phyloP scores from a whole-genome alignment of 345 rosid genomes.

The Gossypium mustelinum region DNA sequence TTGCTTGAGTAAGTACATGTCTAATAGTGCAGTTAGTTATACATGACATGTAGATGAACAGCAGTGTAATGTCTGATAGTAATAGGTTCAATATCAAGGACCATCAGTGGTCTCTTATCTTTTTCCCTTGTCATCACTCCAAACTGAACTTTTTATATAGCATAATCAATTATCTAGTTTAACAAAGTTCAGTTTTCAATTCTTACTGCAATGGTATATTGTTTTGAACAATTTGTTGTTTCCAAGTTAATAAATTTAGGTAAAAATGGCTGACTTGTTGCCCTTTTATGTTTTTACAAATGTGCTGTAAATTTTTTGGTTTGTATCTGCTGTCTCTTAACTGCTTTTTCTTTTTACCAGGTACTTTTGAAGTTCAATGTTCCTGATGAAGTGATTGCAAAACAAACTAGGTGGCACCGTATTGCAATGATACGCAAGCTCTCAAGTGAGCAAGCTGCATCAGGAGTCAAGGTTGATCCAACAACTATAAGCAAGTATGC shows the following conservation, averaged over 20 bases:
- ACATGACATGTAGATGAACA: neutral
- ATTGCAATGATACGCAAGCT: slow-evolving; percentile 98
- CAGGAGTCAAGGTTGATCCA: slow-evolving; percentile 94
- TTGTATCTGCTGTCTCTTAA: neutral
- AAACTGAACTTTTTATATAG: neutral
- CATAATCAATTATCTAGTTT: neutral
- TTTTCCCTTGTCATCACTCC: neutral
- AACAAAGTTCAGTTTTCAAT: neutral
- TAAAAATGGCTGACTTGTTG: neutral
- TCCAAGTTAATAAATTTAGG: neutral
- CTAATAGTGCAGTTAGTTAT: neutral
- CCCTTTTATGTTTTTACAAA: neutral
- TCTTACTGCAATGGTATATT: neutral
- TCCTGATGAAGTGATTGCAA: slow-evolving; percentile 81
- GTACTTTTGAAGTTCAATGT: slow-evolving; percentile 94
- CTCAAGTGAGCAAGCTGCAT: slow-evolving; percentile 96
- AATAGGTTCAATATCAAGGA: neutral
- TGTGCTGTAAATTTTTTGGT: neutral
- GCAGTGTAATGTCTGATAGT: neutral
- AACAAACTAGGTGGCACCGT: slow-evolving; percentile 97
- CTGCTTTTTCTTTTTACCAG: slow-evolving; percentile 30
- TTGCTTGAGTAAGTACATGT: neutral
- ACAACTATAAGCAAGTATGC: slow-evolving; percentile 94
- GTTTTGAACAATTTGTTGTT: neutral
- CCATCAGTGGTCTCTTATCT: neutral